Evolutionary conservation across 148 eudicot genomes (phyloP).

Genomic region (Heliamphora exappendiculata): DNA sequence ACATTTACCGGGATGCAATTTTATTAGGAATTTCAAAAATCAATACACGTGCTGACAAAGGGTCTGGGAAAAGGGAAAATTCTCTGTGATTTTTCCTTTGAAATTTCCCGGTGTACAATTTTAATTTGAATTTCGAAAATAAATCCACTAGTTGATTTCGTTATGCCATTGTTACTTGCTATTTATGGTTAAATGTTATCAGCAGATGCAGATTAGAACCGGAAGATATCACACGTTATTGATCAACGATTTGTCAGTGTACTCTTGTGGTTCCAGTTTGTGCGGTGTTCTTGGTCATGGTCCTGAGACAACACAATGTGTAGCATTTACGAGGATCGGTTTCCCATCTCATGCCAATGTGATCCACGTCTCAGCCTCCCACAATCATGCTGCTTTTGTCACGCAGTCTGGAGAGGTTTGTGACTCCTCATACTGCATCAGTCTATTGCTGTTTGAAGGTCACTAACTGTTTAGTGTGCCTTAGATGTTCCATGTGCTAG

Average conservation of each 20-base stretch:
- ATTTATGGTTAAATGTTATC: constrained; percentile 8
- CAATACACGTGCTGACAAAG: too few species aligned
- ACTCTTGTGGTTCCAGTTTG: constrained; percentile 90
- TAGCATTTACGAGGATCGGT: constrained; percentile 52
- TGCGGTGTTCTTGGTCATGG: constrained; percentile 99
- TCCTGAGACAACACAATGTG: constrained; percentile 76
- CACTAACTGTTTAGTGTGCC: neutral
- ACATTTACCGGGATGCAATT: neutral
- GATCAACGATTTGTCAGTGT: constrained; percentile 62
- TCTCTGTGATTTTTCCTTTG: neutral
- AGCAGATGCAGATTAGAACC: constrained; percentile 91
- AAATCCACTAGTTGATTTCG: neutral
- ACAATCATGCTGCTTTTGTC: constrained; percentile 94
- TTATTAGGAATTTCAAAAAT: neutral
- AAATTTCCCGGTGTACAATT: neutral
- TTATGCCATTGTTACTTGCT: neutral
- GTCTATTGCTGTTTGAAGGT: constrained; percentile 3
- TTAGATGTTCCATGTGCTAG: neutral
- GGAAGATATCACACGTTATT: constrained; percentile 91
- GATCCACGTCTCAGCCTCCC: constrained; percentile 78
- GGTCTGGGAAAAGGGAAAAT: neutral
- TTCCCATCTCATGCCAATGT: constrained; percentile 60
- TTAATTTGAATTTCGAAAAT: neutral
- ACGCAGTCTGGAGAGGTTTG: constrained; percentile 82
- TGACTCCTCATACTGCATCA: neutral